Base-by-base conservation (phyloP, 2,329 filamentous ascomycete genomes). In the Scedosporium aurantiacum region DNA sequence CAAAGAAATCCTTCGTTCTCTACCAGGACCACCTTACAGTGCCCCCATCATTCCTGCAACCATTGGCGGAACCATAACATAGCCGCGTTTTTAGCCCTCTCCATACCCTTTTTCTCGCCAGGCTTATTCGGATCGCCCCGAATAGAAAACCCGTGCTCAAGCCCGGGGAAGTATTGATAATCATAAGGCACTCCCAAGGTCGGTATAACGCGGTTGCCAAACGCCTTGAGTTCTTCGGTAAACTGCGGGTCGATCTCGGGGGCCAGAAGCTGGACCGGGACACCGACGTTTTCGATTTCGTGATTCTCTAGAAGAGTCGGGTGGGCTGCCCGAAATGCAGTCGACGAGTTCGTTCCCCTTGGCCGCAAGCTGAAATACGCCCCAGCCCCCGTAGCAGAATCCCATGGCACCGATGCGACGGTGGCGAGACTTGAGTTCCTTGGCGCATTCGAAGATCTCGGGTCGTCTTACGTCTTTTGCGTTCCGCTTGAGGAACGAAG, bases 351-450 rank as follows among this genome's bases (percentile, higher is more conserved):
- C 64, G n/a, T 71, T 63, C 62, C 75, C 74, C 8, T 60, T 62
- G 1, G 74, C 71, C 0, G 72, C 80, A 0, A 82, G 73, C 1
- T 75, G 74, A 61, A 80, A 76, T 3, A 70, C 71, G 0, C 76
- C 79, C 80, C 79, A 82, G 5, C 78, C 78, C 14, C 79, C 79
- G 60, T 74, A 82, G 69, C 79, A 82, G 65, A 73, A 82, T 1
- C 79, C 79, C 2, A 79, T 68, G 0, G 76, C 78, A 3, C 70
- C 79, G 10, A 79, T 63, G 41, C 70, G 73, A 4, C 65, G 64
- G 64, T 75, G 69, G 60, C 70, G 66, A 8, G 68, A 64, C 3
- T 71, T 67, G 56, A 79, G 68, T 0, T 70, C 70, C 40, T 66
- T 64, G 2, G 76, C 75, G 32, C 68, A 74, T 2, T 64, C 68